Base-by-base conservation (phyloP, 2,329 filamentous ascomycete genomes). In the Fusarium miscanthi region DNA sequence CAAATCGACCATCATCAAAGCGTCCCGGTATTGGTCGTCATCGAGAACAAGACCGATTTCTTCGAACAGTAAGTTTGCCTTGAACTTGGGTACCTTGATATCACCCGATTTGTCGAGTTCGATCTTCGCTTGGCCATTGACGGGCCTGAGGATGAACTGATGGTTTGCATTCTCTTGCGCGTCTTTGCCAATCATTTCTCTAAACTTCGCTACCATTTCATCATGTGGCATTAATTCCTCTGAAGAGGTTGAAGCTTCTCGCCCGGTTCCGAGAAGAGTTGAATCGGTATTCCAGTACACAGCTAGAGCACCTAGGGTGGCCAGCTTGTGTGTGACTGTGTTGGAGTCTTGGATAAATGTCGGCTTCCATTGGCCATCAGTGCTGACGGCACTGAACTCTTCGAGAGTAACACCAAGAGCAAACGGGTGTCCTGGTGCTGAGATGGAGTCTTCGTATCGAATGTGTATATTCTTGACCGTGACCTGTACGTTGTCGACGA, bases 271-370 rank as follows among this genome's bases (percentile, higher is more conserved):
- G 46, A 98, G 87, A 8, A 99, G 87, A 31, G 92, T 87, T 2
- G 94, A 90, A 81, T 99, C 95, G 3, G 96, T 99, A 81, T 99
- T 97, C 96, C 97, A 99, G 82, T 99, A 99, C 14, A 98, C 89
- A 6, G 96, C 94, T 56, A 99, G 84, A 9, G 95, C 94, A 37
- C 94, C 94, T 21, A 99, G 87, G 6, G 92, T 97, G 10, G 95
- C 96, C 49, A 99, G 87, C 83, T 99, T 99, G 85, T 99, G 94
- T 27, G 95, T 98, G 17, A 92, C 93, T 33, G 88, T 87, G 51
- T 90, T 90, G 3, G 93, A 93, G 74, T 95, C 93, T 81, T 98
- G 94, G 76, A 99, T 97, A 80, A 98, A 99, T 33, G 94, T 97
- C 3, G 96, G 95, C 70, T 93, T 92, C 97, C 97, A 99, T 77